phyloP scores from a whole-genome alignment of 2,329 filamentous ascomycete genomes.

The Penicillium italicum region DNA sequence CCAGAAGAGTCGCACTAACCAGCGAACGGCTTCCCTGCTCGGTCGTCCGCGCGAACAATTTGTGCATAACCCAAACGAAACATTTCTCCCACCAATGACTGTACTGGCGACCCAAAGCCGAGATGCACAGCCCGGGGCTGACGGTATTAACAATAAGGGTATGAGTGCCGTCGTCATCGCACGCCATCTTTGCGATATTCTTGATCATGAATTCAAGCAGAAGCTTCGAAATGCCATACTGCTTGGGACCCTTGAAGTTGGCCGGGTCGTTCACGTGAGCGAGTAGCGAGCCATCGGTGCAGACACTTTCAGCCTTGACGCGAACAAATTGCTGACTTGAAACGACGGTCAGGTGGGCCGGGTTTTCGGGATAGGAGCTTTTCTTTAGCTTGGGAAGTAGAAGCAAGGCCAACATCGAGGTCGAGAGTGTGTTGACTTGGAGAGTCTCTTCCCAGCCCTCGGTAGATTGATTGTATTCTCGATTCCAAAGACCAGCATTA shows the following conservation, averaged over 20 bases:
- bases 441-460: slow-evolving; percentile 53
- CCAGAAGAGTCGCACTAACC: slow-evolving; percentile 42
- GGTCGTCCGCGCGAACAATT: slow-evolving; percentile 41
- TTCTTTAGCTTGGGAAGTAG: slow-evolving; percentile 48
- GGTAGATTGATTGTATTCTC: slow-evolving; percentile 33
- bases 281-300: slow-evolving; percentile 31
- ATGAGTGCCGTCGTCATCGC: slow-evolving; percentile 33
- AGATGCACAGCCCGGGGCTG: slow-evolving; percentile 45
- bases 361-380: slow-evolving; percentile 29
- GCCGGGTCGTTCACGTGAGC: slow-evolving; percentile 33
- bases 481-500: slow-evolving; percentile 45
- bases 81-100: slow-evolving; percentile 35
- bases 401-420: slow-evolving; percentile 52
- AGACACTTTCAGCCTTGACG: slow-evolving; percentile 32
- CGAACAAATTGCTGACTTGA: slow-evolving; percentile 43
- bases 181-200: slow-evolving; percentile 32
- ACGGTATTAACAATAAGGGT: slow-evolving; percentile 45
- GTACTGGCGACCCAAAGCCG: slow-evolving; percentile 43
- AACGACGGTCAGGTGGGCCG: slow-evolving; percentile 45
- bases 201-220: slow-evolving; percentile 44
- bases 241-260: slow-evolving; percentile 30
- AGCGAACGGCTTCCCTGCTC: slow-evolving; percentile 46
- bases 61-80: slow-evolving; percentile 34
- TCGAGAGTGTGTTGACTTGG: slow-evolving; percentile 59
- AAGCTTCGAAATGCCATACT: slow-evolving; percentile 45